Evolutionary conservation across 2,329 filamentous ascomycete genomes (phyloP).

Genomic region (Aureobasidium melanogenum): DNA sequence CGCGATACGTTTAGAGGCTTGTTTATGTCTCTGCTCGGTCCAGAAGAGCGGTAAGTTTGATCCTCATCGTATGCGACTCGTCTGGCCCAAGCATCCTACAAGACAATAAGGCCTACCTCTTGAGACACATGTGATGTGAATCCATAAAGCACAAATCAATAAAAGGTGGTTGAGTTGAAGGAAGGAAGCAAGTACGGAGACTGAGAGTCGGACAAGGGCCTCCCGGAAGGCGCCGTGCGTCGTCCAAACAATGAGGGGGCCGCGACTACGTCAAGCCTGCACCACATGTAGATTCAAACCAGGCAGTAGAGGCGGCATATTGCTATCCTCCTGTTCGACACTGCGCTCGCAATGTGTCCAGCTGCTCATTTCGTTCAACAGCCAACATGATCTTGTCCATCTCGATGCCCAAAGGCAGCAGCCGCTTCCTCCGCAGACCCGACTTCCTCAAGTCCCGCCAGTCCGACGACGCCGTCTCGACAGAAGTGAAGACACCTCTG

Average conservation of each 20-base stretch:
- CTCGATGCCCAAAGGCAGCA: conserved; percentile 11
- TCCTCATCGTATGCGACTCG: neutral
- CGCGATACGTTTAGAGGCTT: neutral
- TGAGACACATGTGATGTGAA: neutral
- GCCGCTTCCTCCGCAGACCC: conserved; percentile 3
- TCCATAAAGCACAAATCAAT: neutral
- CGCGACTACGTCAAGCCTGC: neutral
- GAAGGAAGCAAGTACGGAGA: neutral
- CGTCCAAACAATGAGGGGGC: neutral
- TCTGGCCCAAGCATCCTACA: neutral
- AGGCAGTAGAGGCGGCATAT: neutral
- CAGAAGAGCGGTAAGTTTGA: neutral
- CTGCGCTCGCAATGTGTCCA: neutral
- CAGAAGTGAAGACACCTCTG: neutral
- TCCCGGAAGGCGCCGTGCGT: conserved; percentile 3
- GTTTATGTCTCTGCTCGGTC: neutral
- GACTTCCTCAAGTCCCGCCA: conserved; percentile 6
- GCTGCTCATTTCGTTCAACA: neutral
- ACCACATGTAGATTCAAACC: neutral
- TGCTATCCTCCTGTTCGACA: conserved; percentile 5
- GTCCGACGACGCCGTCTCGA: neutral
- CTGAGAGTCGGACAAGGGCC: neutral
- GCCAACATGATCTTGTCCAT: conserved; percentile 13
- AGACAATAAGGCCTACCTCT: neutral
- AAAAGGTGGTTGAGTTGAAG: neutral